These are phyloP conservation scores for Rhizoclosmatium globosum DNA, from an alignment of 192 early-diverging fungal genomes.

Conservation along the genomic window DNA sequence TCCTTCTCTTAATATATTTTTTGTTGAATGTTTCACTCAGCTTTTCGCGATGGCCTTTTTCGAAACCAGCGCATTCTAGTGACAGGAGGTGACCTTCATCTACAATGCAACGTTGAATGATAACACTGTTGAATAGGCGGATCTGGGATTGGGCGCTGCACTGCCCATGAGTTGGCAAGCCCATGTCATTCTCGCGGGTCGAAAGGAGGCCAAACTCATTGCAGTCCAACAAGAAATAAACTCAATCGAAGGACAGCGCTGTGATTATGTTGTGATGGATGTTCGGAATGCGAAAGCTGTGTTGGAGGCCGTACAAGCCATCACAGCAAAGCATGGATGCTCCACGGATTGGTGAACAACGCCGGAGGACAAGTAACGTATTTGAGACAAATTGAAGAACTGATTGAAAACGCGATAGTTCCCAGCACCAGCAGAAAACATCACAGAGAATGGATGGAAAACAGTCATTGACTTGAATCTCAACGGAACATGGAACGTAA, in stretches of 20 bases:
- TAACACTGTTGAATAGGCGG: not conserved
- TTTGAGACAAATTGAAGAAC: not conserved
- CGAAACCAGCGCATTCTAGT: constrained; percentile 54
- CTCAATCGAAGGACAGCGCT: not conserved
- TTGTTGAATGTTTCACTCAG: not conserved
- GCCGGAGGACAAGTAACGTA: constrained; percentile 36
- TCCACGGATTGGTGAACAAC: constrained; percentile 40
- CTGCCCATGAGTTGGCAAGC: constrained; percentile 59
- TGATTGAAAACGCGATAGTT: not conserved
- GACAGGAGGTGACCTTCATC: constrained; percentile 48
- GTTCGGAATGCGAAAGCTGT: constrained; percentile 3
- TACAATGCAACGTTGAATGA: not conserved
- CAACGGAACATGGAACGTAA: constrained; percentile 61
- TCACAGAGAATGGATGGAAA: constrained; percentile 44
- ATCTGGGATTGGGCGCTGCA: constrained; percentile 23
- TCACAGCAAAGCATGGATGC: constrained; percentile 24
- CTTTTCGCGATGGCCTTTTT: constrained; percentile 60
- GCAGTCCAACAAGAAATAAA: constrained; percentile 4
- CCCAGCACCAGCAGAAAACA: constrained; percentile 36
- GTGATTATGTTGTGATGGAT: constrained; percentile 19
- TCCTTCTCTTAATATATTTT: too few species aligned
- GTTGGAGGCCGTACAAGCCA: not conserved
- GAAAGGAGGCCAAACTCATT: constrained; percentile 47
- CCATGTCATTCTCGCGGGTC: constrained; percentile 58
- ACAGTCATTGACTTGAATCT: constrained; percentile 60